Percentiles rank a stretch among this genome's conserved stretches.
These are phyloP conservation scores for Cercospora beticola DNA, from an alignment of 2,329 filamentous ascomycete species.

Conservation along the genomic window DNA sequence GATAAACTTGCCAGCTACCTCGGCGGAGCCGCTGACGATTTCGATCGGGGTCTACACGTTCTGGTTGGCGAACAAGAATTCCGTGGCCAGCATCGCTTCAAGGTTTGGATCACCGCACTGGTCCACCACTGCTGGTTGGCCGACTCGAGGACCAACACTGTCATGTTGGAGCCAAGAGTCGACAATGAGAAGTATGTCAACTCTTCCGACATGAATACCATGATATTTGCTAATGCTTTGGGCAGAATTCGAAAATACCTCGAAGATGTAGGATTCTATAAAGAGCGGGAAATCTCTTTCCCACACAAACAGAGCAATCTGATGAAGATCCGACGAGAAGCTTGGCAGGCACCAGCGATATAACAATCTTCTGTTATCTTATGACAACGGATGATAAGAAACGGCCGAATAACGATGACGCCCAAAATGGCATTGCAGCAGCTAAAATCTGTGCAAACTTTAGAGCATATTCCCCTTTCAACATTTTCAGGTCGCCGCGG, in stretches of 20 bases:
- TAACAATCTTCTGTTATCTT: constrained; percentile 13
- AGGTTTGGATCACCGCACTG: constrained; percentile 77
- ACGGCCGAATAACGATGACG: not conserved
- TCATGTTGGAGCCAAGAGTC: constrained; percentile 84
- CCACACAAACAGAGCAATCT: constrained; percentile 91
- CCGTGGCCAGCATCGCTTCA: constrained; percentile 72
- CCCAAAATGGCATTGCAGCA: not conserved
- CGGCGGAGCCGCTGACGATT: constrained; percentile 69
- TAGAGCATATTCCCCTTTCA: not conserved
- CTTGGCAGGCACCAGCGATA: constrained; percentile 67
- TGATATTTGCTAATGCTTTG: constrained; percentile 1
- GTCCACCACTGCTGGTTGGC: constrained; percentile 81
- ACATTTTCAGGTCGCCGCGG: not conserved
- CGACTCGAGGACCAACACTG: constrained; percentile 76
- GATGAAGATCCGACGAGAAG: constrained; percentile 75
- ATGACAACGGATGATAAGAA: constrained; percentile 4
- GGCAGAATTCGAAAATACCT: constrained; percentile 68
- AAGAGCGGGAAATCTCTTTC: constrained; percentile 81
- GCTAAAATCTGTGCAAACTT: not conserved
- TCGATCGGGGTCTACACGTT: constrained; percentile 84
- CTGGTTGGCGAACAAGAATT: constrained; percentile 92
- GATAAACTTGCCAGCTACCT: constrained; percentile 73
- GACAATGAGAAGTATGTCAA: constrained; percentile 76
- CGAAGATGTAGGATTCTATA: constrained; percentile 73
- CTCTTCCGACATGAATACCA: not conserved